Conservation (phyloP, 768 basidiomycete species). For the Phylloporus sp. region DNA sequence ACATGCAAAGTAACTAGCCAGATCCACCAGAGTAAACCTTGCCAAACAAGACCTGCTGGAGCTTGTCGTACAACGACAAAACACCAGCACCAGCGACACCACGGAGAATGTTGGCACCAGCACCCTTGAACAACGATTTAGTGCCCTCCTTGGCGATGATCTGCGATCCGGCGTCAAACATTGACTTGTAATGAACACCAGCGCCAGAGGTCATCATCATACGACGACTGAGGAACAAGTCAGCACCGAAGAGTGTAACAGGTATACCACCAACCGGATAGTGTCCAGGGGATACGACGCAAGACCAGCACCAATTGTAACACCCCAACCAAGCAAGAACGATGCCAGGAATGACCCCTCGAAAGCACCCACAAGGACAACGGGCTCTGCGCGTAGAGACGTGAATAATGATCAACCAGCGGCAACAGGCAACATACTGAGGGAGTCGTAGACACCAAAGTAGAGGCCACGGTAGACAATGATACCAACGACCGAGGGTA, state of each 20-base stretch:
- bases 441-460: slow-evolving; percentile 95
- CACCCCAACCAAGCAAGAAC: slow-evolving; percentile 97
- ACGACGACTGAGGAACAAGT: slow-evolving; percentile 71
- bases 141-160: slow-evolving; percentile 94
- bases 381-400: slow-evolving; percentile 65
- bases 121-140: slow-evolving; percentile 98
- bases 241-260: background rate
- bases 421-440: slow-evolving; percentile 55
- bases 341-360: slow-evolving; percentile 97
- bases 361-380: slow-evolving; percentile 92
- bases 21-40: slow-evolving; percentile 97
- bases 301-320: slow-evolving; percentile 98
- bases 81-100: slow-evolving; percentile 99
- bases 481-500: slow-evolving; percentile 98
- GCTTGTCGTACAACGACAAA: slow-evolving; percentile 97
- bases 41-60: slow-evolving; percentile 94
- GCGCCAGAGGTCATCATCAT: slow-evolving; percentile 99
- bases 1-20: slow-evolving; percentile 20
- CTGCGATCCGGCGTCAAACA: slow-evolving; percentile 94
- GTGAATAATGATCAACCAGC: slow-evolving; percentile 28
- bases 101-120: slow-evolving; percentile 93
- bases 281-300: slow-evolving; percentile 95
- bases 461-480: slow-evolving; percentile 99
- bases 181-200: slow-evolving; percentile 95
- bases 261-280: slow-evolving; percentile 51